Conservation (phyloP, 106 monocot species). For the Acanthochlamys bracteata region DNA sequence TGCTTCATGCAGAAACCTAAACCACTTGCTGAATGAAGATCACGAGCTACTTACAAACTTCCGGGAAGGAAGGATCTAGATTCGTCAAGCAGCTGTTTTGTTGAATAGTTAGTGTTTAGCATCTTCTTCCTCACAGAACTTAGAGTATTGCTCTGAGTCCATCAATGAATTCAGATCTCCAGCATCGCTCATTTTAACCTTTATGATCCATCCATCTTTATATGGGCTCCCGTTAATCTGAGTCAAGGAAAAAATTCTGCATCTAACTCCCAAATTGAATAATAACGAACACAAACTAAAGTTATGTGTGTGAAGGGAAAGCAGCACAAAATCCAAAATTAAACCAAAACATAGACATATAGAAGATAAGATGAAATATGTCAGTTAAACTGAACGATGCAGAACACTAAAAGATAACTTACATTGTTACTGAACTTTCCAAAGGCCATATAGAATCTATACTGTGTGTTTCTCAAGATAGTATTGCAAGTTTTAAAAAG, state of each 20-base stretch:
- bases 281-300: no score
- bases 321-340: no score
- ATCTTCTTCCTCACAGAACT: constrained; percentile 14
- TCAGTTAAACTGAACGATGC: neutral
- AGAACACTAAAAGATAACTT: neutral
- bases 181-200: constrained; percentile 5
- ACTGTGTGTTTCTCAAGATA: neutral
- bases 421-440: neutral
- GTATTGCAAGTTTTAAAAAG: neutral
- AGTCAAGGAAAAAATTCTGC: neutral
- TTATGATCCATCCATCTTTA: constrained; percentile 11
- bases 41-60: no score
- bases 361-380: no score
- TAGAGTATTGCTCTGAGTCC: constrained; percentile 11
- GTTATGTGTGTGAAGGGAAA: no score
- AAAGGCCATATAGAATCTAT: neutral
- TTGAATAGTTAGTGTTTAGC: neutral
- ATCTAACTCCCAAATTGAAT: neutral
- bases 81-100: no score
- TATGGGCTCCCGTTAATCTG: constrained; percentile 10
- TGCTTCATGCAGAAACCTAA: no score
- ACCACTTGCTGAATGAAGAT: no score
- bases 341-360: no score
- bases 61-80: no score
- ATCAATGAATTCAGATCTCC: constrained; percentile 4